These are phyloP conservation scores for Micractinium conductrix DNA, from an alignment of 139 green algal species.

Conservation along the genomic window DNA sequence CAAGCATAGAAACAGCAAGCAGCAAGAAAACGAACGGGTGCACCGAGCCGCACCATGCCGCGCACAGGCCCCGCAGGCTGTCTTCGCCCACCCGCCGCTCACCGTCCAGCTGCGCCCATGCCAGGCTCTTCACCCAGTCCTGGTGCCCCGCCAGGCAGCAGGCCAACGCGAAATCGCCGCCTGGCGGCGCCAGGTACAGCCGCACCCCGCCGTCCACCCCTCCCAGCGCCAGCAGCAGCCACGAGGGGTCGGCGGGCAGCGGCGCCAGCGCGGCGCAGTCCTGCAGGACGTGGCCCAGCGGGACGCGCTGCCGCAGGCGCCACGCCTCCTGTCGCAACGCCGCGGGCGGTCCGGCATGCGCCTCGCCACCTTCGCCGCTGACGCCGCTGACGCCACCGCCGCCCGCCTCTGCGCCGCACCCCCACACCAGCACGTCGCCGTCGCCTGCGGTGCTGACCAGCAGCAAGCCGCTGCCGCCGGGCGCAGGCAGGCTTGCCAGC, in stretches of 20 bases:
- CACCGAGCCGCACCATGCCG: background rate
- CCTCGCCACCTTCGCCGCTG: background rate
- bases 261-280: constrained; percentile 63
- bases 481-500: constrained; percentile 48
- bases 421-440: constrained; percentile 60
- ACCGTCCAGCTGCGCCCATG: constrained; percentile 59
- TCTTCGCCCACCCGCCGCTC: background rate
- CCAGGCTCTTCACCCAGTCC: constrained; percentile 86
- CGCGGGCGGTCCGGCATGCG: background rate
- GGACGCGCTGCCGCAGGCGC: constrained; percentile 21
- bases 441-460: constrained; percentile 66
- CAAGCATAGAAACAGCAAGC: background rate
- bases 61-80: background rate
- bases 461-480: constrained; percentile 26
- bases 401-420: constrained; percentile 15
- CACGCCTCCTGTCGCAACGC: background rate
- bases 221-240: constrained; percentile 77
- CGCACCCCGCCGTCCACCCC: constrained; percentile 72
- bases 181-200: constrained; percentile 60
- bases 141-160: constrained; percentile 79
- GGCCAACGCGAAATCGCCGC: constrained; percentile 54
- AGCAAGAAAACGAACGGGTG: background rate
- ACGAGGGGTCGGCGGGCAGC: constrained; percentile 53
- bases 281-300: constrained; percentile 63
- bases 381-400: background rate